Evolutionary conservation across 345 rosid genomes (phyloP), one percentile per base, ranked within the genome.

Genomic region (Atalantia buxifolia): DNA sequence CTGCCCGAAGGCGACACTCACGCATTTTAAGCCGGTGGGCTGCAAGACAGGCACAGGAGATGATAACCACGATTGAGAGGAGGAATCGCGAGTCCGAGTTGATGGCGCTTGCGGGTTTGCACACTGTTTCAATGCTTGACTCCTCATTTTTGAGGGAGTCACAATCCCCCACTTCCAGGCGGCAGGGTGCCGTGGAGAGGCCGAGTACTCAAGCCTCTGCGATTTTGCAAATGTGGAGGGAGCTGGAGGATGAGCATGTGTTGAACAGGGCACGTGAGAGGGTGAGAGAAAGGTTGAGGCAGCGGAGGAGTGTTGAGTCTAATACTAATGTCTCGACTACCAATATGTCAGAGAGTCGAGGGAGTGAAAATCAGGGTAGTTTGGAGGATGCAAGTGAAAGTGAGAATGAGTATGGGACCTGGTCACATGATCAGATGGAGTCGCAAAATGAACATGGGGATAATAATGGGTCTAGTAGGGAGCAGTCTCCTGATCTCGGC

Each of bases 191-290:
- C 70, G 89, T 77, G 57, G 99, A 96, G 84, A 86, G 97, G 86
- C 98, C 99, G 0, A 93, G 78, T 66, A 94, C 96, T 77, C 97
- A 79, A 80, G 96, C 99, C 7, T 97, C 99, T 74, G 68, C 94
- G 9, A 97, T 97, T 76, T 64, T 94, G 87, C 98, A 87, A 75
- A 94, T 97, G 99, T 97, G 99, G 99, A 87, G 99, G 86, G 99
- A 97, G 88, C 82, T 97, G 88, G 99, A 97, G 86, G 99, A 97
- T 82, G 99, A 91, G 78, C 99, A 97, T 82, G 69, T 92, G 82
- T 83, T 96, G 86, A 91, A 81, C 77, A 89, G 98, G 85, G 97
- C 97, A 1, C 90, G 93, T 9, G 98, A 78, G 75, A 92, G 96
- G 81, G 93, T 89, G 71, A 90, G 98, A 80, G 97, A 79, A 77